Evolutionary conservation across 73 alveolate species (phyloP), one percentile per base, ranked within the genome.

Genomic region (Loxodes magnus): DNA sequence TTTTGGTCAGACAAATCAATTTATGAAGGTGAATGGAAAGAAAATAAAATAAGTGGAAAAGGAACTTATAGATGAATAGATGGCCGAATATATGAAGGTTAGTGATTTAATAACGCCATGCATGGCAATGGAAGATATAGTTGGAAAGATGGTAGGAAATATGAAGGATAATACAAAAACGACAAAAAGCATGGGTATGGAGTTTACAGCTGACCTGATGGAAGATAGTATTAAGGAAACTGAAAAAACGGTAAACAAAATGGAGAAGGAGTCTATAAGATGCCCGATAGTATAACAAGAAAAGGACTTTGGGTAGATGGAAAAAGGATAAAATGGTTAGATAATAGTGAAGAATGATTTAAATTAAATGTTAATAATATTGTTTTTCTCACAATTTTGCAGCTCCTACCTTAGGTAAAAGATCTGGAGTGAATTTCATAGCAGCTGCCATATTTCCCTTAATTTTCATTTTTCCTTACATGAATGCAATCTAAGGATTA

Each of bases 121-220:
- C 94, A 86, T 30, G 97, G 97, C 3, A 52, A 67, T 61, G 97
- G 97, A 5, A 63, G 73, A 29, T 91, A 78, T 51, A 56, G 77
- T 21, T 91, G 98, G 98, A 87, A 77, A 30, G 98, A 91, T 71
- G 98, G 98, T 23, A 78, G 96, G 38, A 77, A 71, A 44, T 91
- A 88, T 79, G 91, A 82, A 59, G 98, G 98, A 9, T 88, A 88
- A 59, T 91, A 87, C 64, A 46, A 70, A 61, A 67, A 56, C 56
- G 98, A 92, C 56, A 75, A 71, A 58, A 87, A 91, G 75, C 82
- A 72, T 38, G 98, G 98, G 2, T 78, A 65, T 59, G 98, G 98
- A 15, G 64, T 79, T 23, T 88, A 81, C 62, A 71, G 72, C n/a
- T 91, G 97, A 95, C 77, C 85, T 27, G 92, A 91, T 46, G 96